Evolutionary conservation across 2,329 filamentous ascomycete species (phyloP).

Genomic region (Pseudocercospora vitis): DNA sequence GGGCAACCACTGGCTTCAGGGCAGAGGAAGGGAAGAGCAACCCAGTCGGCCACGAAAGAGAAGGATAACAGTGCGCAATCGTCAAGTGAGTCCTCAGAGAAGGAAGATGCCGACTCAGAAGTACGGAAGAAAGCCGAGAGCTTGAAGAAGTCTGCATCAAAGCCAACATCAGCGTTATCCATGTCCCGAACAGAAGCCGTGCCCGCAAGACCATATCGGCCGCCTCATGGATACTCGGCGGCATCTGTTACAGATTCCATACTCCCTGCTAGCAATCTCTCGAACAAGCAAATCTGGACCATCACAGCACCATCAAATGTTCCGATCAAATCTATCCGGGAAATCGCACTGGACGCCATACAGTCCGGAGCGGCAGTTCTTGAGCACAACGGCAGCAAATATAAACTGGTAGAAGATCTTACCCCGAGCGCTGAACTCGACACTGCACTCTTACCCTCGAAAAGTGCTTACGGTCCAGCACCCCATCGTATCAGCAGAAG

Average conservation of each 20-base stretch:
- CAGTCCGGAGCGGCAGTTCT: conserved; percentile 57
- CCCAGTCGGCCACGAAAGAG: background rate
- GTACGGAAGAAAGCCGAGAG: conserved; percentile 10
- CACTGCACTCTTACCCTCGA: conserved; percentile 29
- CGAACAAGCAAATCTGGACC: conserved; percentile 77
- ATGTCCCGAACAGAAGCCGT: conserved; percentile 13
- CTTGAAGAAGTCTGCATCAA: conserved; percentile 3
- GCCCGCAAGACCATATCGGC: conserved; percentile 31
- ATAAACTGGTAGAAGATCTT: conserved; percentile 39
- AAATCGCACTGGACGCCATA: conserved; percentile 62
- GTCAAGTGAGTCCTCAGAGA: conserved; percentile 9
- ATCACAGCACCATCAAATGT: conserved; percentile 71
- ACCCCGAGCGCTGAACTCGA: conserved; percentile 19
- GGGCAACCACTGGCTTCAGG: background rate
- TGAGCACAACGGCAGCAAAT: conserved; percentile 64
- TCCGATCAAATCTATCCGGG: conserved; percentile 65
- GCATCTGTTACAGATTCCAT: conserved; percentile 49
- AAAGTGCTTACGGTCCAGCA: conserved; percentile 37
- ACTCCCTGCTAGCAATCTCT: conserved; percentile 55
- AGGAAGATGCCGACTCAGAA: conserved; percentile 17
- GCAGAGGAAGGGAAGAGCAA: background rate
- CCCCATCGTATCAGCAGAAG: conserved; percentile 56
- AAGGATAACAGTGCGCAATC: background rate
- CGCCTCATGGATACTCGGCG: conserved; percentile 49
- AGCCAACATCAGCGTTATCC: background rate